Evolutionary conservation across 352 stramenopile genomes (phyloP).

Genomic region (Phytophthora pluvialis): DNA sequence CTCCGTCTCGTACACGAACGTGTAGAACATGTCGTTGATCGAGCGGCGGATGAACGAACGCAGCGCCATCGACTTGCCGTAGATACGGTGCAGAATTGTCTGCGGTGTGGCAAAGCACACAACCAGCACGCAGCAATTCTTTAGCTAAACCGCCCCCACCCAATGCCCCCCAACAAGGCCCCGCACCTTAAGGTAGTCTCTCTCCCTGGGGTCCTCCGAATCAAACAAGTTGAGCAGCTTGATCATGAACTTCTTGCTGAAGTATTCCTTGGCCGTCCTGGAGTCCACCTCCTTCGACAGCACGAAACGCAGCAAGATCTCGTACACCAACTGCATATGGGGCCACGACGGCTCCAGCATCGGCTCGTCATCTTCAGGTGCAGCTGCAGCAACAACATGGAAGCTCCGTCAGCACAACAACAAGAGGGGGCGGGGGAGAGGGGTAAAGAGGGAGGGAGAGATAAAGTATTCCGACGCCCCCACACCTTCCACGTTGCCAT

Average conservation of each 20-base stretch:
- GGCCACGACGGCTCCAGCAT: slow-evolving; percentile 97
- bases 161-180: not conserved
- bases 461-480: not conserved
- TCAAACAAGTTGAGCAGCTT: slow-evolving; percentile 90
- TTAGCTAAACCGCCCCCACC: no score
- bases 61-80: slow-evolving; percentile 98
- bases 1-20: slow-evolving; percentile 99
- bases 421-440: not conserved
- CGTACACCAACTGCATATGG: slow-evolving; percentile 98
- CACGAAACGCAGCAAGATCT: slow-evolving; percentile 99
- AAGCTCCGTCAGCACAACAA: slow-evolving; percentile 4
- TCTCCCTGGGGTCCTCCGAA: slow-evolving; percentile 97
- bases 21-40: slow-evolving; percentile 99
- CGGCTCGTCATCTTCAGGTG: slow-evolving; percentile 98
- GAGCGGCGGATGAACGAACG: slow-evolving; percentile 97
- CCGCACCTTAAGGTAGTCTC: slow-evolving; percentile 97
- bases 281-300: slow-evolving; percentile 96
- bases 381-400: slow-evolving; percentile 32
- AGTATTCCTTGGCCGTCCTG: slow-evolving; percentile 97
- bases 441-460: not conserved
- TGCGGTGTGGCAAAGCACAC: slow-evolving; percentile 15
- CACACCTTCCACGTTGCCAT: slow-evolving; percentile 57
- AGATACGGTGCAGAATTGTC: slow-evolving; percentile 99
- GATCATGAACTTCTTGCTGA: slow-evolving; percentile 97
- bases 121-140: slow-evolving; percentile 1